A percentile compares a stretch with the other conserved stretches of the same genome.
phyloP scores from a whole-genome alignment of 2,329 filamentous ascomycete genomes.

The Arthroderma sp. region DNA sequence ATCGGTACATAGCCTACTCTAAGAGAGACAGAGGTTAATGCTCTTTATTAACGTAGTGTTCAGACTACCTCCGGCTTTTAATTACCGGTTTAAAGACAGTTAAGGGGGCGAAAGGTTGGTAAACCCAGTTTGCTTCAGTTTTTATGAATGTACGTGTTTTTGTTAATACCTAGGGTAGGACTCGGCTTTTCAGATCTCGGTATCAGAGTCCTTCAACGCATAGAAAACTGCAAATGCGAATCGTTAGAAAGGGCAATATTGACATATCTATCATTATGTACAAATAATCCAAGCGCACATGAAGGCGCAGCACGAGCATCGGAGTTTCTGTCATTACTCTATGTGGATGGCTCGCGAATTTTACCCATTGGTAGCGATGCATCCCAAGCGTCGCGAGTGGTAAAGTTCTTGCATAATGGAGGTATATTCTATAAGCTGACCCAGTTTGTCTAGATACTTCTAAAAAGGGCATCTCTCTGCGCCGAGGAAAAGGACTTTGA shows the following conservation, averaged over 20 bases:
- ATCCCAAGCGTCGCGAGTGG: constrained; percentile 40
- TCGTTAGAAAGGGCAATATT: constrained; percentile 62
- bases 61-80: constrained; percentile 43
- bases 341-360: constrained; percentile 31
- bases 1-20: not conserved
- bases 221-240: constrained; percentile 37
- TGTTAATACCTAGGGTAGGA: constrained; percentile 26
- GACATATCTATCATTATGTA: constrained; percentile 54
- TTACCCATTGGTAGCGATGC: constrained; percentile 46
- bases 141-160: not conserved
- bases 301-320: constrained; percentile 22
- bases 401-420: constrained; percentile 13
- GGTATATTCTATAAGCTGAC: not conserved
- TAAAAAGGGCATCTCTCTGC: not conserved
- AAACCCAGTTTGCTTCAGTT: too few relatives aligned
- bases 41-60: not conserved
- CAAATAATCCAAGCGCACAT: constrained; percentile 31
- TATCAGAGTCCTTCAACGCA: constrained; percentile 44
- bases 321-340: constrained; percentile 24
- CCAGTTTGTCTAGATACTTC: not conserved
- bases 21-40: not conserved
- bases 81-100: constrained; percentile 56
- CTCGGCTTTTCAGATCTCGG: constrained; percentile 46
- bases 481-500: not conserved
- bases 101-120: constrained; percentile 21